These are phyloP conservation scores for Xylaria sp. DNA, from an alignment of 2,329 filamentous ascomycete genomes.

Conservation along the genomic window DNA sequence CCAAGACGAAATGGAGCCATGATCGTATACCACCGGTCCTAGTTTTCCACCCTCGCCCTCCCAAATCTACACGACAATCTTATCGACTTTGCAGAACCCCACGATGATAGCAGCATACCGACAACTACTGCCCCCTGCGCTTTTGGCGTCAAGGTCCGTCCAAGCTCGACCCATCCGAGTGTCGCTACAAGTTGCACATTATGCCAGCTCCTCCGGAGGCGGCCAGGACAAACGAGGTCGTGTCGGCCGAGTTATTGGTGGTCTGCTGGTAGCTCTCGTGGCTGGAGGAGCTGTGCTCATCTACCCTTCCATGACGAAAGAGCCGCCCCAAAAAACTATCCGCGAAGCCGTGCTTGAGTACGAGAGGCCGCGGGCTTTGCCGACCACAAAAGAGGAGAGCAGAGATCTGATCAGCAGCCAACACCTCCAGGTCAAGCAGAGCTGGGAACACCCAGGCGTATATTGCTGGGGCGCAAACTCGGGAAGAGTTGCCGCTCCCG, in stretches of 20 bases:
- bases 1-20: conserved; percentile 16
- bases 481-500: conserved; percentile 83
- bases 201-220: conserved; percentile 27
- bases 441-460: conserved; percentile 81
- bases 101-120: conserved; percentile 18
- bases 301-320: conserved; percentile 32
- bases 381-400: conserved; percentile 71
- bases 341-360: conserved; percentile 64
- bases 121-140: conserved; percentile 13
- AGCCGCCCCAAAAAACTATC: conserved; percentile 30
- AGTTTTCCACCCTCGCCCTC: background rate
- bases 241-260: conserved; percentile 31
- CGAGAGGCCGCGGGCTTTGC: conserved; percentile 66
- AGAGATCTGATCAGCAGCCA: conserved; percentile 81
- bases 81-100: background rate
- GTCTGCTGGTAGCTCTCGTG: conserved; percentile 34
- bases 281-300: conserved; percentile 36
- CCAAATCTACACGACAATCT: background rate
- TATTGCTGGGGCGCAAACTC: conserved; percentile 93
- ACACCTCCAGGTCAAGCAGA: conserved; percentile 85
- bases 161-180: background rate
- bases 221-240: conserved; percentile 19
- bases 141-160: conserved; percentile 16
- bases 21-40: background rate
- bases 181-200: conserved; percentile 31